These are phyloP conservation scores for Hygrophila difformis DNA, from an alignment of 257 asterid genomes.

Conservation along the genomic window DNA sequence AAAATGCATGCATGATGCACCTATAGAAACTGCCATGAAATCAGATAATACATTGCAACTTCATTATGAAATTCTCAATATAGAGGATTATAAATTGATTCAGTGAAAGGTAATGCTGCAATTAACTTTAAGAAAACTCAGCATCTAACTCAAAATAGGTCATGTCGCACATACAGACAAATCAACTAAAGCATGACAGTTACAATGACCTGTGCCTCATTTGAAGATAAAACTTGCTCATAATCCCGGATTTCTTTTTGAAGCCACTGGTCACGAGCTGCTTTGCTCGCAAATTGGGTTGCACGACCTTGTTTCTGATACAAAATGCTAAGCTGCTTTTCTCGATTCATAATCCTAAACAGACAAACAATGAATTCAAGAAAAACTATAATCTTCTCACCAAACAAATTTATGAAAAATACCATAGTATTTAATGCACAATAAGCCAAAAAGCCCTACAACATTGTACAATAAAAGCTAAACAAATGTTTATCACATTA, in stretches of 20 bases:
- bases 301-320: conserved; percentile 99
- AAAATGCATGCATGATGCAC: no score
- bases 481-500: no score
- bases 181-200: not conserved
- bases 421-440: no score
- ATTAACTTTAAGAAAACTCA: no score
- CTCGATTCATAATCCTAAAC: conserved; percentile 89
- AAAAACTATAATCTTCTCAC: conserved; percentile 4
- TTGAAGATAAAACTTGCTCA: conserved; percentile 75
- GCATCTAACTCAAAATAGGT: no score
- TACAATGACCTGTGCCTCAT: conserved; percentile 48
- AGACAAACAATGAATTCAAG: conserved; percentile 6
- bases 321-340: conserved; percentile 95
- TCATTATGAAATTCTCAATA: no score
- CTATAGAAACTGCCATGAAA: no score
- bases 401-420: conserved; percentile 8
- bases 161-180: not conserved
- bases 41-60: no score
- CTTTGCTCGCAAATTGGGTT: conserved; percentile 80
- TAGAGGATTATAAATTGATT: no score
- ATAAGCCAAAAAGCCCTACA: no score
- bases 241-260: conserved; percentile 84
- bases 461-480: no score
- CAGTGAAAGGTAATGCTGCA: no score
- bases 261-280: conserved; percentile 94